Percentiles rank a stretch among this genome's conserved stretches.
Evolutionary conservation across 2,329 filamentous ascomycete species (phyloP).

Genomic region (Neonectria faginata): DNA sequence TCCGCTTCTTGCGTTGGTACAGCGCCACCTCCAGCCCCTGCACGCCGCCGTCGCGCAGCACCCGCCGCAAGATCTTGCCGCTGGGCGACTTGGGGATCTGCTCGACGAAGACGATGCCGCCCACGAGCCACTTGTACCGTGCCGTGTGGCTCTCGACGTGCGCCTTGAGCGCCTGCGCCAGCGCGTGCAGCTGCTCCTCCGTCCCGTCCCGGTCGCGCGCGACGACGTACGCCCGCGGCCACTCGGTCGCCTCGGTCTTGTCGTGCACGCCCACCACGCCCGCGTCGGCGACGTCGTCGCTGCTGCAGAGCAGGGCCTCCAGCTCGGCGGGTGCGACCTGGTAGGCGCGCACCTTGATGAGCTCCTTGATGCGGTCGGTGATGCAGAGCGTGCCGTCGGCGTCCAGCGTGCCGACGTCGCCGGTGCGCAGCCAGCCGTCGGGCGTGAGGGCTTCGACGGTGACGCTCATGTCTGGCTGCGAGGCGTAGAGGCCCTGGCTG

Average conservation of each 20-base stretch:
- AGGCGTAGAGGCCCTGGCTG: conserved; percentile 56
- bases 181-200: conserved; percentile 55
- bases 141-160: conserved; percentile 71
- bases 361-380: conserved; percentile 78
- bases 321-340: conserved; percentile 69
- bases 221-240: conserved; percentile 73
- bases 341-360: conserved; percentile 71
- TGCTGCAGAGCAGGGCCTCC: conserved; percentile 52
- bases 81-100: conserved; percentile 77
- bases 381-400: conserved; percentile 69
- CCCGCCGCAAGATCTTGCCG: conserved; percentile 60
- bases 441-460: conserved; percentile 54
- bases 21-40: conserved; percentile 46
- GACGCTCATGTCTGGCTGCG: conserved; percentile 51
- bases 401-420: conserved; percentile 74
- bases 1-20: conserved; percentile 43
- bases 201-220: conserved; percentile 40
- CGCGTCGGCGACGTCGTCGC: conserved; percentile 67
- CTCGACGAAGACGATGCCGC: conserved; percentile 76
- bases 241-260: conserved; percentile 69
- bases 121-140: conserved; percentile 75
- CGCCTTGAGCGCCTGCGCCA: conserved; percentile 65
- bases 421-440: conserved; percentile 78
- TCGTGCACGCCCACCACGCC: conserved; percentile 72
- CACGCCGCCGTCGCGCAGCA: conserved; percentile 57